Percentiles rank a stretch among this genome's conserved stretches.
phyloP scores from a whole-genome alignment of 2,329 filamentous ascomycete genomes.

The Cercospora sp. region DNA sequence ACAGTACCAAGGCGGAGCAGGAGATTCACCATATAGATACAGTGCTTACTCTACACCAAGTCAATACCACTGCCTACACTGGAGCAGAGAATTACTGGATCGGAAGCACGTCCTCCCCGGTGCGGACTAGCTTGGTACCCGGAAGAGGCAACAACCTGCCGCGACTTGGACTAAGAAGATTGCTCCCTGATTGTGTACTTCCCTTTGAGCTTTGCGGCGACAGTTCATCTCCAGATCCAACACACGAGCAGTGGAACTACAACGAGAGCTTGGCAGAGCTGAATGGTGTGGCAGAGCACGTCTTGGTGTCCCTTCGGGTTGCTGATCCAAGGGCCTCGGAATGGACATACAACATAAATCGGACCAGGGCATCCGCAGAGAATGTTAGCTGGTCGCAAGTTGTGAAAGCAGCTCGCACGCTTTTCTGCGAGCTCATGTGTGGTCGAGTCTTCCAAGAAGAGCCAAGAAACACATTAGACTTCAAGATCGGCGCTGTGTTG shows the following conservation, averaged over 20 bases:
- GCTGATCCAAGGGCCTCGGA: background rate
- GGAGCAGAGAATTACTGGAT: background rate
- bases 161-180: background rate
- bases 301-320: background rate
- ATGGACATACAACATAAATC: background rate
- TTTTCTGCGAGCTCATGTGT: background rate
- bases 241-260: too few species aligned
- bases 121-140: background rate
- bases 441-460: background rate
- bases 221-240: too few species aligned
- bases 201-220: background rate
- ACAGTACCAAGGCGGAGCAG: background rate
- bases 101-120: background rate
- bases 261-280: background rate
- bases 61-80: background rate
- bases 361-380: background rate
- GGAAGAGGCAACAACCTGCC: background rate
- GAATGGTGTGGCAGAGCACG: background rate
- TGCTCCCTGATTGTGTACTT: background rate
- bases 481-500: background rate
- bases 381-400: background rate
- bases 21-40: background rate
- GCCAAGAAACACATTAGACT: conserved; percentile 5
- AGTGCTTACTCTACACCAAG: background rate
- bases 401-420: background rate